Percentiles rank a stretch among this genome's conserved stretches.
Evolutionary conservation across 352 stramenopile genomes (phyloP).

Genomic region (Pythium insidiosum): DNA sequence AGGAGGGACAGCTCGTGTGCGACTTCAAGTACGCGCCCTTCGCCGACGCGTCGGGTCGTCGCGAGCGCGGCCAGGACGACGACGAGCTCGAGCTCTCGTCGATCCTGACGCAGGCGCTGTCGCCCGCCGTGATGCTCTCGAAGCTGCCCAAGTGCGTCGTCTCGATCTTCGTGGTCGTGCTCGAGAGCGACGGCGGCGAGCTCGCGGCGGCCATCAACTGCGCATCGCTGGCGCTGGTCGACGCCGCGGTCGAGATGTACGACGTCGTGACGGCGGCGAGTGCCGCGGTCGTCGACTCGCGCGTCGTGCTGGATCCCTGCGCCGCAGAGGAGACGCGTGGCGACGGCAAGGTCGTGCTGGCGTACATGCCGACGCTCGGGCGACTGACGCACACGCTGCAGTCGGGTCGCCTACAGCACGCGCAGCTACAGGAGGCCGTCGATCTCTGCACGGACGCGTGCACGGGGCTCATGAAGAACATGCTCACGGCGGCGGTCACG

Average conservation of each 20-base stretch:
- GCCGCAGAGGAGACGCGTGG: constrained; percentile 50
- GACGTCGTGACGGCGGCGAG: constrained; percentile 81
- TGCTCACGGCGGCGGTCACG: constrained; percentile 48
- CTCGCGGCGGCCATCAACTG: constrained; percentile 79
- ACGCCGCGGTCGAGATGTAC: constrained; percentile 89
- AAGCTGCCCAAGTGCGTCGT: constrained; percentile 88
- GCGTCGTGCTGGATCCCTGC: constrained; percentile 69
- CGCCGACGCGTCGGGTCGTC: constrained; percentile 43
- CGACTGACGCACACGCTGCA: constrained; percentile 86
- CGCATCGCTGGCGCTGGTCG: constrained; percentile 81
- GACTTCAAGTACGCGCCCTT: constrained; percentile 88
- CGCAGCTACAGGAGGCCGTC: constrained; percentile 74
- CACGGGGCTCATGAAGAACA: constrained; percentile 37
- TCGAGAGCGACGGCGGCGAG: constrained; percentile 80
- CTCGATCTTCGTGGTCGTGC: constrained; percentile 84
- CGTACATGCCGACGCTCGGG: constrained; percentile 81
- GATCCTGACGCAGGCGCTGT: constrained; percentile 65
- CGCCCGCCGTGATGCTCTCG: constrained; percentile 76
- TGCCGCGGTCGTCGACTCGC: constrained; percentile 41
- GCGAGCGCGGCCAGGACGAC: constrained; percentile 62
- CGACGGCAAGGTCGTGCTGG: constrained; percentile 61
- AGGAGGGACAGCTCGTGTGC: constrained; percentile 81
- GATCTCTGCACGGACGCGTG: constrained; percentile 85
- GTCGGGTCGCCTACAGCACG: constrained; percentile 67
- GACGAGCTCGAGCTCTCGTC: constrained; percentile 79